phyloP scores from a whole-genome alignment of 2,329 filamentous ascomycete genomes.

The Fusarium agapanthi region DNA sequence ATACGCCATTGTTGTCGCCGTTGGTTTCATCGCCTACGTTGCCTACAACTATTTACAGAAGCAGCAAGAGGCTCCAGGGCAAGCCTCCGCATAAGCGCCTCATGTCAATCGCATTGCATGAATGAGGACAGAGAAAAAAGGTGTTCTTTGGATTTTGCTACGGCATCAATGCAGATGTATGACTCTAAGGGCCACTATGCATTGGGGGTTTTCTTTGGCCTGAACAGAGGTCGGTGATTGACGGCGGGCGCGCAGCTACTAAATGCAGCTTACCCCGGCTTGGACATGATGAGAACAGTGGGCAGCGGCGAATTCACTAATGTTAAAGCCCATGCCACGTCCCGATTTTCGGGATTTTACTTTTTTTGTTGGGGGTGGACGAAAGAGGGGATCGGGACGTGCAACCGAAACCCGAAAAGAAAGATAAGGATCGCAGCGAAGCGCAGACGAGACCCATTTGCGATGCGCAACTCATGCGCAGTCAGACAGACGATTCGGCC shows the following conservation, averaged over 20 bases:
- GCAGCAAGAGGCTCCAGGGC: constrained; percentile 50
- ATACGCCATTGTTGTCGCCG: constrained; percentile 82
- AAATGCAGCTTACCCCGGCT: constrained; percentile 20
- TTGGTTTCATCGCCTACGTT: constrained; percentile 79
- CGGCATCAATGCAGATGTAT: constrained; percentile 30
- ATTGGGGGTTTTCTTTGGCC: constrained; percentile 39
- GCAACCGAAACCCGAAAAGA: constrained; percentile 11
- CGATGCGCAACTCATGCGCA: constrained; percentile 30
- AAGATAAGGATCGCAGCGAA: constrained; percentile 38
- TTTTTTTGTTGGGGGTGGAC: constrained; percentile 37
- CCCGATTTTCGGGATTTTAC: constrained; percentile 20
- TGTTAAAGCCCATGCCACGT: constrained; percentile 19
- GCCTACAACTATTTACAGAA: constrained; percentile 85
- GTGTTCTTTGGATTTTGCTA: constrained; percentile 17
- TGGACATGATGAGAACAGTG: constrained; percentile 37
- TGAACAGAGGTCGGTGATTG: constrained; percentile 34
- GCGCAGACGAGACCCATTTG: constrained; percentile 33
- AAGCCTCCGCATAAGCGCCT: constrained; percentile 42
- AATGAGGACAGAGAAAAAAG: constrained; percentile 4
- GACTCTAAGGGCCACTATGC: constrained; percentile 26
- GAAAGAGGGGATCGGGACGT: constrained; percentile 18
- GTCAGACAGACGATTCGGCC: constrained; percentile 15
- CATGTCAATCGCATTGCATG: constrained; percentile 18
- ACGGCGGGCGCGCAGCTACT: constrained; percentile 29
- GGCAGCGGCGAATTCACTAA: constrained; percentile 12